Evolutionary conservation across 208 protist species (phyloP).

Genomic region (Leishmania tarentolae): DNA sequence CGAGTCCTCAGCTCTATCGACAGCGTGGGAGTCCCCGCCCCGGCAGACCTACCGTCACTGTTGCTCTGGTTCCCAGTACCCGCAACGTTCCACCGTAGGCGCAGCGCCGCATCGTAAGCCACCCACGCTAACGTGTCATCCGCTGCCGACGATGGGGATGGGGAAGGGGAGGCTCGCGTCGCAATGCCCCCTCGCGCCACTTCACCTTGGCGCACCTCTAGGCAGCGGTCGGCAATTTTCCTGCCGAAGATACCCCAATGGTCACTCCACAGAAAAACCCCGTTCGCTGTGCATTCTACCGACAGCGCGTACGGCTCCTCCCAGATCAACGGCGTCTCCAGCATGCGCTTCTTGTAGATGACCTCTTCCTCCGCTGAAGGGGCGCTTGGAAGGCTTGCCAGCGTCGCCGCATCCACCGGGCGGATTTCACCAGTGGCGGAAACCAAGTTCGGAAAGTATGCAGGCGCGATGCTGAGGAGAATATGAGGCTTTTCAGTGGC

Average conservation of each 20-base stretch:
- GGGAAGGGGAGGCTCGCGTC: not conserved
- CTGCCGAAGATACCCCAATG: conserved; percentile 60
- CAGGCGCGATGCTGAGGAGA: conserved; percentile 70
- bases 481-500: conserved; percentile 52
- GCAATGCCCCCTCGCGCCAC: not conserved
- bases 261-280: conserved; percentile 78
- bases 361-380: conserved; percentile 44
- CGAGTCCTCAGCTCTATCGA: conserved; percentile 6
- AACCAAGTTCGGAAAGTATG: conserved; percentile 49
- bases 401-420: conserved; percentile 17
- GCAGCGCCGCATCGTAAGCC: conserved; percentile 5
- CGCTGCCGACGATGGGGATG: not conserved
- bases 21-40: not conserved
- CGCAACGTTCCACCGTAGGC: conserved; percentile 6
- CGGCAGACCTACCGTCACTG: not conserved
- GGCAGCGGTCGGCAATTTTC: conserved; percentile 24
- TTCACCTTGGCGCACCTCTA: conserved; percentile 6
- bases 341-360: conserved; percentile 57
- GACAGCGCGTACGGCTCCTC: conserved; percentile 73
- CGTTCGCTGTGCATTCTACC: conserved; percentile 55
- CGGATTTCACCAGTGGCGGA: conserved; percentile 16
- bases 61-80: not conserved
- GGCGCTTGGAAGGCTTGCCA: conserved; percentile 15
- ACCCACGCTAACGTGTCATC: not conserved
- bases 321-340: conserved; percentile 84